Base-by-base conservation (phyloP, 1,139 yeast genomes). In the Barnettozyma hawaiiensis region DNA sequence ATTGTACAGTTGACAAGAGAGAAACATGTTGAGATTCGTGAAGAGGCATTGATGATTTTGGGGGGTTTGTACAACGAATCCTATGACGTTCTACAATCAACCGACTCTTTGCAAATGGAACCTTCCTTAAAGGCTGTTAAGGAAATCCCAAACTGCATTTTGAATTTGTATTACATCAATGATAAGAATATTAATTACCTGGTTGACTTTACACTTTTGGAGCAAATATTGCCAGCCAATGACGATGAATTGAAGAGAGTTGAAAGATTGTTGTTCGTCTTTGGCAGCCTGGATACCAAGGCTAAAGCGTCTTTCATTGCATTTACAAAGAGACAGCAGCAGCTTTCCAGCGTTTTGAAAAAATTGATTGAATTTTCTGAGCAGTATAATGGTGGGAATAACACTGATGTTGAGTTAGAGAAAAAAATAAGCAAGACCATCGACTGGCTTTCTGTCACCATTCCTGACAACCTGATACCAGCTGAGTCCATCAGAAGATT, bases 101-200 rank as follows among this genome's bases (percentile, higher is more conserved):
- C 69, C 6, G 41, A 42, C 12, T 22, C 23, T 4, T 11, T 28
- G 1, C 39, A 42, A 6, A 21, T 29, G 18, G 39, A 35, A 5
- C 3, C 39, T 6, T 26, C 33, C 10, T 64, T 64, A 42, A 67
- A 67, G 12, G 55, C 78, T 15, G 66, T 78, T 19, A 64, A 67
- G 4, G 72, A 75, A 52, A 78, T 87, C 20, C 96, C 96, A 2
- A 76, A 79, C 41, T 73, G 73, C 31, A 62, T 89, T 1, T 64
- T 89, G 43, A 77, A 81, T 16, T 70, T 87, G 41, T 70, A 84
- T 35, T 89, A 85, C 57, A 83, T 89, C 49, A 86, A 87, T 59
- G 90, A 85, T 54, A 71, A 66, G 43, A 69, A 70, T 16, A 81
- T 87, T 41, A 85, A 81, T 45, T 73, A 80, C n/a, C 66, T 75